phyloP scores from a whole-genome alignment of 805 yeast genomes.

The Metschnikowia lochheadii region DNA sequence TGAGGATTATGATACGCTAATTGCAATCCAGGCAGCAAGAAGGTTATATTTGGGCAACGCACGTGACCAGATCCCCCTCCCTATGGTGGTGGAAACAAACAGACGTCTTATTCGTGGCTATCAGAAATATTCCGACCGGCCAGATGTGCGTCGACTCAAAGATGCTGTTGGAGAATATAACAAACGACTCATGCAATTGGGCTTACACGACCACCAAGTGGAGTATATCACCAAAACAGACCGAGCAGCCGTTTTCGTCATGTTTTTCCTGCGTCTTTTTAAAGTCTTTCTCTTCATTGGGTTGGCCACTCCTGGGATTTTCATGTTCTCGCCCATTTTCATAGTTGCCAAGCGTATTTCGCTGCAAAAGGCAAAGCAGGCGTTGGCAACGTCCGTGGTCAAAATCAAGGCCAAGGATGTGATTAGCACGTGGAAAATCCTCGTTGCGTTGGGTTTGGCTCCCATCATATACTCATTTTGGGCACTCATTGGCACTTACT shows the following conservation, averaged over 20 bases:
- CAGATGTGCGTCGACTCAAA: conserved; percentile 31
- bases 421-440: conserved; percentile 40
- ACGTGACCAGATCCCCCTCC: conserved; percentile 34
- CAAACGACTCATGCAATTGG: conserved; percentile 26
- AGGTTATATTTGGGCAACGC: conserved; percentile 34
- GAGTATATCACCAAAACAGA: conserved; percentile 24
- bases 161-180: conserved; percentile 32
- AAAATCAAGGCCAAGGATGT: conserved; percentile 41
- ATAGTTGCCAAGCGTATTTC: conserved; percentile 33
- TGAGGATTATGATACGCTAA: conserved; percentile 39
- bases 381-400: conserved; percentile 36
- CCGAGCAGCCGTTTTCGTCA: conserved; percentile 20
- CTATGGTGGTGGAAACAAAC: conserved; percentile 41
- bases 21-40: conserved; percentile 41
- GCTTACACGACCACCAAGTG: conserved; percentile 41
- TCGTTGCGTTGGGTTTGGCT: conserved; percentile 40
- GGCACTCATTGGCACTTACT: conserved; percentile 28
- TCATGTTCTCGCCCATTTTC: conserved; percentile 40
- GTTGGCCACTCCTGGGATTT: conserved; percentile 35
- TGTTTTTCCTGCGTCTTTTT: conserved; percentile 24
- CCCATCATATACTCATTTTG: conserved; percentile 38
- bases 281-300: conserved; percentile 28
- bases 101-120: conserved; percentile 37
- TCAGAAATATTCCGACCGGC: conserved; percentile 28
- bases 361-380: conserved; percentile 32